Evolutionary conservation across 306 rosid species (phyloP).

Genomic region (Hippophae gyantsensis): DNA sequence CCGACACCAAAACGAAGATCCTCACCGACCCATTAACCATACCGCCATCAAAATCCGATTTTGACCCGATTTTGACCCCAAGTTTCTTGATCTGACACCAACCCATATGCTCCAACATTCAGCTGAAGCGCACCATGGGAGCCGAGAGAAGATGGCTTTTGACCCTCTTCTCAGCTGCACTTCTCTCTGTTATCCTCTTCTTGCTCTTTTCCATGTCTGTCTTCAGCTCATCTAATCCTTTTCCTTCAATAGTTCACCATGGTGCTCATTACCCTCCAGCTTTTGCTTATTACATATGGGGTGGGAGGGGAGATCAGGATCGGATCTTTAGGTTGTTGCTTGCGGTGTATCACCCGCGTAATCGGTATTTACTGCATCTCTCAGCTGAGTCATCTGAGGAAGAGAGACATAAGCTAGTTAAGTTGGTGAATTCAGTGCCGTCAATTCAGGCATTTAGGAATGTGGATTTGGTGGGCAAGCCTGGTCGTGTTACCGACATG

Average conservation of each 20-base stretch:
- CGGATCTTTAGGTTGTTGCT: constrained; percentile 81
- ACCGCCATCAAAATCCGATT: constrained; percentile 15
- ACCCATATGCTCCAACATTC: constrained; percentile 28
- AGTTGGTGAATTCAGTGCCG: constrained; percentile 43
- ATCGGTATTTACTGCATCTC: constrained; percentile 70
- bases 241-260: constrained; percentile 55
- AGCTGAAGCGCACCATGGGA: constrained; percentile 46
- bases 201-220: constrained; percentile 60
- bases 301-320: constrained; percentile 55
- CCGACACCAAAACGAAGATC: constrained; percentile 36
- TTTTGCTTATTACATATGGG: constrained; percentile 73
- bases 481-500: constrained; percentile 70
- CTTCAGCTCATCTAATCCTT: constrained; percentile 53
- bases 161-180: constrained; percentile 59
- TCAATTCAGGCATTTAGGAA: constrained; percentile 72
- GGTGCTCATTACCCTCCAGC: constrained; percentile 75
- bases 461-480: constrained; percentile 76
- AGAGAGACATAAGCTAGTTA: constrained; percentile 44
- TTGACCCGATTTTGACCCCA: constrained; percentile 18
- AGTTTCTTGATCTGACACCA: constrained; percentile 21
- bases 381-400: constrained; percentile 55
- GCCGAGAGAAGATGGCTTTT: constrained; percentile 85
- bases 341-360: constrained; percentile 83
- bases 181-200: constrained; percentile 47
- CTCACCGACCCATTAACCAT: constrained; percentile 26